Conservation (phyloP, 2,329 filamentous ascomycete species). For the Calonectria pauciramosa region DNA sequence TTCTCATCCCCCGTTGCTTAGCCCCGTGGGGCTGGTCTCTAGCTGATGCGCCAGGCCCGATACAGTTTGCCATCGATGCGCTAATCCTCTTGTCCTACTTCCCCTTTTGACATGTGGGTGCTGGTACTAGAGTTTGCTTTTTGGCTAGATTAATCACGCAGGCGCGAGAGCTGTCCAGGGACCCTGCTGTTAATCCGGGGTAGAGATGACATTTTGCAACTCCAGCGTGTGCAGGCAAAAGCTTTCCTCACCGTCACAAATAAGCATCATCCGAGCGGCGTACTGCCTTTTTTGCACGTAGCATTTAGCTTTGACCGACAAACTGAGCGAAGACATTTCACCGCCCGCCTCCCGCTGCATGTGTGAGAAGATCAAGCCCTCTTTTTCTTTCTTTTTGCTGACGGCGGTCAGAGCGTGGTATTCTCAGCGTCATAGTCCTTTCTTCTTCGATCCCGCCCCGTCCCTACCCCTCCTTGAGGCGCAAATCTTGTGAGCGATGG, state of each 20-base stretch:
- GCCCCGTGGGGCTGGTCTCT: neutral
- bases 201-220: neutral
- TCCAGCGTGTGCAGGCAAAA: too few species aligned
- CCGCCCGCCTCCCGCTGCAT: constrained; percentile 6
- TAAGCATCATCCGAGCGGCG: neutral
- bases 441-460: neutral
- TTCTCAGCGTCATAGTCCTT: neutral
- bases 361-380: neutral
- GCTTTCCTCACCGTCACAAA: too few species aligned
- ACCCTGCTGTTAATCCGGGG: neutral
- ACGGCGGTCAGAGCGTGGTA: neutral
- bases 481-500: neutral
- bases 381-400: neutral
- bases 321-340: neutral
- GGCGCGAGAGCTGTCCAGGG: neutral
- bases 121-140: neutral
- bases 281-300: neutral
- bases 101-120: neutral
- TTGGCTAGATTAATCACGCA: neutral
- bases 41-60: neutral
- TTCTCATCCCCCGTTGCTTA: neutral
- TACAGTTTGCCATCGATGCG: neutral
- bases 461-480: neutral
- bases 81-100: neutral
- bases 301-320: neutral